phyloP scores from a whole-genome alignment of 129 eudicot genomes.

The Silybum marianum region DNA sequence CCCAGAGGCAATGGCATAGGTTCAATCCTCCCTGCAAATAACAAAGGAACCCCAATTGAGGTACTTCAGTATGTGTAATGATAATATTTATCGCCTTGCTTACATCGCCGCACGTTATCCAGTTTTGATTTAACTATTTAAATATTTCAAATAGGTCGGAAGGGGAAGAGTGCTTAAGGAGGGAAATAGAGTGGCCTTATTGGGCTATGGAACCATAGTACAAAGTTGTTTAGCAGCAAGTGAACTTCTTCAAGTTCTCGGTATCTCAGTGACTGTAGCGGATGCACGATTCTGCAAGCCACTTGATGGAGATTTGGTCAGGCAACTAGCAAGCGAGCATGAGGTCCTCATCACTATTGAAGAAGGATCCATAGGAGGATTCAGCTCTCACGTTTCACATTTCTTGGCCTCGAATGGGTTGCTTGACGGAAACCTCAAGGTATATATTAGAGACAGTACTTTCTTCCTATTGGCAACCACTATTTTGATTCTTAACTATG shows the following conservation, averaged over 20 bases:
- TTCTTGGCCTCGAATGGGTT: slow-evolving; percentile 50
- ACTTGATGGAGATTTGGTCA: slow-evolving; percentile 40
- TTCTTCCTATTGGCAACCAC: neutral
- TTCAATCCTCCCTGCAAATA: slow-evolving; percentile 34
- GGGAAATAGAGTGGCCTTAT: slow-evolving; percentile 50
- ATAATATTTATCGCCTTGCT: neutral
- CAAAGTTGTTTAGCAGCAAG: slow-evolving; percentile 49
- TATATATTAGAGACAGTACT: neutral
- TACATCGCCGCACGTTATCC: neutral
- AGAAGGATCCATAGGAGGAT: slow-evolving; percentile 60
- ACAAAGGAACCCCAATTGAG: slow-evolving; percentile 55
- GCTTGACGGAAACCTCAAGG: slow-evolving; percentile 57
- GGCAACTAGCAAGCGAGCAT: slow-evolving; percentile 38
- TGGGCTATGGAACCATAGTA: slow-evolving; percentile 52
- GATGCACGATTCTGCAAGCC: slow-evolving; percentile 65
- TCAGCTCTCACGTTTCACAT: slow-evolving; percentile 53
- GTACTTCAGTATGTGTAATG: slow-evolving; percentile 8
- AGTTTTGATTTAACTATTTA: neutral
- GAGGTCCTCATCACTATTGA: slow-evolving; percentile 50
- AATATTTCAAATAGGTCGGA: slow-evolving; percentile 45
- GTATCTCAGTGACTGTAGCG: slow-evolving; percentile 35
- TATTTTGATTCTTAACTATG: neutral
- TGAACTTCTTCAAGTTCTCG: slow-evolving; percentile 28
- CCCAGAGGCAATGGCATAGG: slow-evolving; percentile 64
- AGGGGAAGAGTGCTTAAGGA: slow-evolving; percentile 48